A percentile compares a stretch with the other conserved stretches of the same genome.
Evolutionary conservation across 306 rosid genomes (phyloP).

Genomic region (Cucurbita maxima): DNA sequence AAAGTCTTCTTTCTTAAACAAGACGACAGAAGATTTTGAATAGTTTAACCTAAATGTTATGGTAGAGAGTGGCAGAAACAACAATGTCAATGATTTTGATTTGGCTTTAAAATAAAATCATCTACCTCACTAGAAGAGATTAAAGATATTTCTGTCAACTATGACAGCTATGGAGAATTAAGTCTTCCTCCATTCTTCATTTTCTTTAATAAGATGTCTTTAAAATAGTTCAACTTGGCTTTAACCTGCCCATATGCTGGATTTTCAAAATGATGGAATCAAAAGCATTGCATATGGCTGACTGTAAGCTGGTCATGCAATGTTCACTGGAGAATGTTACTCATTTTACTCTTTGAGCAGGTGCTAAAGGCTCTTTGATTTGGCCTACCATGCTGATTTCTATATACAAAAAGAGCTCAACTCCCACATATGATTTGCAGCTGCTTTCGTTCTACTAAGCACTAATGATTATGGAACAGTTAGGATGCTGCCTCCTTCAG

Average conservation of each 20-base stretch:
- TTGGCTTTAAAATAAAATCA: background rate
- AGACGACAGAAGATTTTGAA: no score
- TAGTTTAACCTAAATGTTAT: no score
- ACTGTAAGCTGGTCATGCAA: background rate
- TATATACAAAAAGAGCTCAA: background rate
- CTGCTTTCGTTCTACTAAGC: background rate
- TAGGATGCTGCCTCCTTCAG: background rate
- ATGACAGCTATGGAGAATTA: background rate
- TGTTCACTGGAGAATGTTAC: background rate
- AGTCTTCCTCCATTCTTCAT: background rate
- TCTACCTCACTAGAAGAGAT: background rate
- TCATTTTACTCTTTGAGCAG: background rate
- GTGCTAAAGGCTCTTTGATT: background rate
- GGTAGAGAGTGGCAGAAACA: background rate
- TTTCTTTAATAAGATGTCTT: background rate
- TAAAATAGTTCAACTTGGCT: conserved; percentile 6
- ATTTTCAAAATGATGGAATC: background rate
- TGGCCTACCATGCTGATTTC: background rate
- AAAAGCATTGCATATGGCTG: background rate
- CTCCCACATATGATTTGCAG: background rate
- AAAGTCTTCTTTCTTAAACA: no score
- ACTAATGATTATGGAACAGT: background rate
- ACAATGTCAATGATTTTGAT: background rate
- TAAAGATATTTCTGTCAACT: background rate
- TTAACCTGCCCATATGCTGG: background rate